Evolutionary conservation across 192 early-diverging fungal species (phyloP).

Genomic region (Oehlia diaphana): DNA sequence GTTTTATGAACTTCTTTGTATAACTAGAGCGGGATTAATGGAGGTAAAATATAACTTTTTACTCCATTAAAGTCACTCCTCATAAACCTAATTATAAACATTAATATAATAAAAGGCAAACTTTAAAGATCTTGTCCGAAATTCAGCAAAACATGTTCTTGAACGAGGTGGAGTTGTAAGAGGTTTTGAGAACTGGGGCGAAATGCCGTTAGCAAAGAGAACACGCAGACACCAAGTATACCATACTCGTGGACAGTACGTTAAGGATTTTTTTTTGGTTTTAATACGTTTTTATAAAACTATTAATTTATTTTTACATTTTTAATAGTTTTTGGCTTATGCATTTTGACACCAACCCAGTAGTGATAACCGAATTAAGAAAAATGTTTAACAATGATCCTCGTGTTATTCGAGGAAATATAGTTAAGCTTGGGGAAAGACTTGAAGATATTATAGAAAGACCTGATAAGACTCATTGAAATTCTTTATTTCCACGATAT

Average conservation of each 20-base stretch:
- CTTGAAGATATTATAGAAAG: slow-evolving; percentile 56
- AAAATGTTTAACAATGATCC: slow-evolving; percentile 67
- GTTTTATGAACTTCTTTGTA: slow-evolving; percentile 16
- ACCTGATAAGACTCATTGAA: slow-evolving; percentile 46
- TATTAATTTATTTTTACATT: not conserved
- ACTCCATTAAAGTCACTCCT: not conserved
- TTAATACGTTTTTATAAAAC: not conserved
- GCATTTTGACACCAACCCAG: slow-evolving; percentile 77
- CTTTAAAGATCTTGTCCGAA: slow-evolving; percentile 71
- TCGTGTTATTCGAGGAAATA: slow-evolving; percentile 71
- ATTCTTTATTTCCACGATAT: not conserved
- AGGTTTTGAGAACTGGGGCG: slow-evolving; percentile 74
- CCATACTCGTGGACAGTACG: slow-evolving; percentile 63
- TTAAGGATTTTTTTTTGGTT: not conserved
- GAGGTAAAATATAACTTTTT: slow-evolving; percentile 14
- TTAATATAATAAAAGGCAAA: slow-evolving; percentile 46
- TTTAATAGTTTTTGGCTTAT: slow-evolving; percentile 68
- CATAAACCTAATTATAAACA: not conserved
- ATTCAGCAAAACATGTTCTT: slow-evolving; percentile 74
- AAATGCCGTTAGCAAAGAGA: slow-evolving; percentile 74
- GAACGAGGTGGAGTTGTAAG: slow-evolving; percentile 86
- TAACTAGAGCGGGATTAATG: not conserved
- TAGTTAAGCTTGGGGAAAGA: slow-evolving; percentile 68
- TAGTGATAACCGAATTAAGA: slow-evolving; percentile 57
- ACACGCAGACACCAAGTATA: slow-evolving; percentile 90